Evolutionary conservation across 2,329 filamentous ascomycete genomes (phyloP).

Genomic region (Fusarium siculi): DNA sequence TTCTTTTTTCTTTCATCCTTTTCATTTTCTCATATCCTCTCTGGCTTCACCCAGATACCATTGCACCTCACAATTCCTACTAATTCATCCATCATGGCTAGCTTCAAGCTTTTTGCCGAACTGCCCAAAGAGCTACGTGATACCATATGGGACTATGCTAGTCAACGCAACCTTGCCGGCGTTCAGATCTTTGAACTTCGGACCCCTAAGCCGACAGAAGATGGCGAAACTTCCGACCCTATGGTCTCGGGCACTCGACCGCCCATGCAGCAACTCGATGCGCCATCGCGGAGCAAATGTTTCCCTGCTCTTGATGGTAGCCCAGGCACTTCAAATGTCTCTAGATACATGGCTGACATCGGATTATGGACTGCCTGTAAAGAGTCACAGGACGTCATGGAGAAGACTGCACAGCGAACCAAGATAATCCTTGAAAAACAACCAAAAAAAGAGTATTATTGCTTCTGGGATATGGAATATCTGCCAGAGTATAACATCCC

Average conservation of each 20-base stretch:
- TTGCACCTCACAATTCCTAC: accelerated
- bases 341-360: background rate
- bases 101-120: background rate
- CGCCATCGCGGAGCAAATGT: background rate
- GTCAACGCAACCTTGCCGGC: background rate
- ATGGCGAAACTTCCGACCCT: background rate
- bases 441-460: too few species aligned
- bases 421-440: background rate
- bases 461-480: too few species aligned
- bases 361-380: background rate
- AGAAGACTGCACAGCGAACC: accelerated
- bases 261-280: accelerated
- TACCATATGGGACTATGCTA: background rate
- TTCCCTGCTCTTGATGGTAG: background rate
- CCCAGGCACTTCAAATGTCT: background rate
- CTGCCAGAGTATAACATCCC: too few species aligned
- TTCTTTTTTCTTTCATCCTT: background rate
- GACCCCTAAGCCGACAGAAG: accelerated
- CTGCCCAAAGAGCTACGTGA: conserved; percentile 8
- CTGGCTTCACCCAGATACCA: background rate
- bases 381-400: background rate
- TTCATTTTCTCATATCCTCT: background rate
- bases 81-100: background rate
- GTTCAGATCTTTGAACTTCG: conserved; percentile 4
- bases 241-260: accelerated